Evolutionary conservation across 148 eudicot genomes (phyloP).

Genomic region (Arbutus unedo): DNA sequence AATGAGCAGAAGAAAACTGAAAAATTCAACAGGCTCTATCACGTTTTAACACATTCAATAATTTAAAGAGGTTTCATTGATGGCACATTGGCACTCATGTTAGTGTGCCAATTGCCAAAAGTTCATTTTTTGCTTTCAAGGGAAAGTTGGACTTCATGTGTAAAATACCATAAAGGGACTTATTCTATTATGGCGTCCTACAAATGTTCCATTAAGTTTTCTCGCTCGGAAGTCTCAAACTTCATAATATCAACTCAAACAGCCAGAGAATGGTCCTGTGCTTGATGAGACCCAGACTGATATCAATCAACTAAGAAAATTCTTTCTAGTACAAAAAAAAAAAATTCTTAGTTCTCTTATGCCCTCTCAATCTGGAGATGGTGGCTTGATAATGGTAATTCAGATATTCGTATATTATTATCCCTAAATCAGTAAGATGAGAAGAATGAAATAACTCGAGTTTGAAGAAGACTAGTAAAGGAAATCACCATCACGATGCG

Average conservation of each 20-base stretch:
- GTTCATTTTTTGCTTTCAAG: not conserved
- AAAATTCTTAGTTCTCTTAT: not conserved
- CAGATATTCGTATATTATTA: not conserved
- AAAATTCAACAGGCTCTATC: not conserved
- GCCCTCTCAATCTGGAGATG: not conserved
- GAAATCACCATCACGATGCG: conserved; percentile 64
- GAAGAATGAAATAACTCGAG: conserved; percentile 1
- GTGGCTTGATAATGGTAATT: not conserved
- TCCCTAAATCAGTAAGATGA: not conserved
- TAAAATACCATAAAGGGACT: not conserved
- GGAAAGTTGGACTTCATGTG: not conserved
- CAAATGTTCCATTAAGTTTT: not conserved
- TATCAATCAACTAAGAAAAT: not conserved
- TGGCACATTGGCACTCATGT: not conserved
- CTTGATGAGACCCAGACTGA: not conserved
- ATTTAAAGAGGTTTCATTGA: not conserved
- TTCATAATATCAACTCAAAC: not conserved
- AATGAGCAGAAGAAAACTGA: not conserved
- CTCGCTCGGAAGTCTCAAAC: not conserved
- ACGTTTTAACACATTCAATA: not conserved
- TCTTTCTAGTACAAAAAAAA: not conserved
- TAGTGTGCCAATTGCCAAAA: not conserved
- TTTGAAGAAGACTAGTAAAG: conserved; percentile 2
- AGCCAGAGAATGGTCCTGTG: not conserved
- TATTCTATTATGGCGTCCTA: not conserved